Percentiles rank a stretch among this genome's conserved stretches.
Evolutionary conservation across 2,329 filamentous ascomycete genomes (phyloP).

Genomic region (Teratosphaeria nubilosa): DNA sequence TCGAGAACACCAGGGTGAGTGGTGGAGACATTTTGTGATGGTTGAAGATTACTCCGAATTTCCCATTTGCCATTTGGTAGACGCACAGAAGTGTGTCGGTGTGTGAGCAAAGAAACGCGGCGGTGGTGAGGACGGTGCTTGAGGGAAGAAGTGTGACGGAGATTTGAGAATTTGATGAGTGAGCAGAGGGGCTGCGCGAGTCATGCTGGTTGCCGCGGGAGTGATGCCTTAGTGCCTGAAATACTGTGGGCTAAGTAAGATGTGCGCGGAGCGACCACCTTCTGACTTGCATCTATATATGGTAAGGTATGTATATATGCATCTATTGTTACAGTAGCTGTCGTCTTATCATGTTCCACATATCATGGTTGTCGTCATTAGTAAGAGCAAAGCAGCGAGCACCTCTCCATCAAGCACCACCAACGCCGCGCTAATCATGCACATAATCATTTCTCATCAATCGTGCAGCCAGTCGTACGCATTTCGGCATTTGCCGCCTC

Average conservation of each 20-base stretch:
- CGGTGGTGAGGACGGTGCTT: slow-evolving; percentile 81
- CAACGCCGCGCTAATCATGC: background rate
- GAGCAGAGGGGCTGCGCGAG: background rate
- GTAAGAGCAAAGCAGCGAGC: background rate
- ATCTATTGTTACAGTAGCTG: too few species aligned
- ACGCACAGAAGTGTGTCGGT: slow-evolving; percentile 37
- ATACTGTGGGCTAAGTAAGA: too few species aligned
- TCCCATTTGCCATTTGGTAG: slow-evolving; percentile 66
- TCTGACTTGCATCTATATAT: too few species aligned
- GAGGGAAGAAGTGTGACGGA: slow-evolving; percentile 18
- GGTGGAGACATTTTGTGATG: slow-evolving; percentile 7
- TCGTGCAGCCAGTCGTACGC: background rate
- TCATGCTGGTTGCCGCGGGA: background rate
- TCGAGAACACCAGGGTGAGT: slow-evolving; percentile 23
- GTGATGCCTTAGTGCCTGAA: background rate
- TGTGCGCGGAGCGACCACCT: too few species aligned
- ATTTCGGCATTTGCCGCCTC: background rate
- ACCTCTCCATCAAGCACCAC: background rate
- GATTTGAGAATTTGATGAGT: background rate
- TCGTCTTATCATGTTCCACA: too few species aligned
- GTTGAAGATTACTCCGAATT: slow-evolving; percentile 98
- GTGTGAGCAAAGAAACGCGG: slow-evolving; percentile 94
- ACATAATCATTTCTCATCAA: background rate
- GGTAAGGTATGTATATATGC: too few species aligned
- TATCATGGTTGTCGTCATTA: too few species aligned